Base-by-base conservation (phyloP, 495 filamentous ascomycete genomes). In the Aspergillus nidulans region DNA sequence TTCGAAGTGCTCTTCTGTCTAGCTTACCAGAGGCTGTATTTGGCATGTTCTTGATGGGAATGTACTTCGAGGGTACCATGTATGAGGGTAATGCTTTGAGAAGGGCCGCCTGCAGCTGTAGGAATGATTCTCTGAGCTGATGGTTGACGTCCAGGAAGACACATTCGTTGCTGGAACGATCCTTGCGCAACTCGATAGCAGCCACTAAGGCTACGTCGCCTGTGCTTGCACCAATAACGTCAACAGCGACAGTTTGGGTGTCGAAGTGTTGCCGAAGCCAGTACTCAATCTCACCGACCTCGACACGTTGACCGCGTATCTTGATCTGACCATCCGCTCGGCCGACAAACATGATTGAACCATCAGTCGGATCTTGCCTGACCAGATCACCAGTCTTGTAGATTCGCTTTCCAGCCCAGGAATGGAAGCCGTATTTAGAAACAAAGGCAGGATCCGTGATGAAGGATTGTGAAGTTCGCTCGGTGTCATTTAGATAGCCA, bases 401-500 rank as follows among this genome's bases (percentile, higher is more conserved):
- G 25, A 62, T 34, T 21, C 56, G 25, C 23, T 55, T 16, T 4
- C 43, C 21, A 9, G 0, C 71, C 67, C 15, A 49, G 0, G 20
- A 6, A 7, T 44, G 2, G 23, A 16, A 77, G 66, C 77, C 75
- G 79, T n/a, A 56, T 52, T 0, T 80, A 76, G 59, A 45, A 30
- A 91, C 74, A 58, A 91, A 85, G 45, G 79, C 86, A 3, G 67
- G 0, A 12, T 55, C 16, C 13, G 43, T 48, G 13, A 55, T 21
- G 30, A 55, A 55, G 2, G 52, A 55, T 7, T 55, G 43, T 18
- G 73, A 62, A 0, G 84, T 88, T 38, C 85, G 67, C 8, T 81
- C 76, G 0, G 75, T 71, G 62, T 77, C 75, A 46, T 80, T 76
- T 34, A 91, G 71, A 62, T 92, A 92, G 5, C 86, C 88, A n/a